Evolutionary conservation across 164 flowering plant species (phyloP).

Genomic region (Cinnamomum micranthum): DNA sequence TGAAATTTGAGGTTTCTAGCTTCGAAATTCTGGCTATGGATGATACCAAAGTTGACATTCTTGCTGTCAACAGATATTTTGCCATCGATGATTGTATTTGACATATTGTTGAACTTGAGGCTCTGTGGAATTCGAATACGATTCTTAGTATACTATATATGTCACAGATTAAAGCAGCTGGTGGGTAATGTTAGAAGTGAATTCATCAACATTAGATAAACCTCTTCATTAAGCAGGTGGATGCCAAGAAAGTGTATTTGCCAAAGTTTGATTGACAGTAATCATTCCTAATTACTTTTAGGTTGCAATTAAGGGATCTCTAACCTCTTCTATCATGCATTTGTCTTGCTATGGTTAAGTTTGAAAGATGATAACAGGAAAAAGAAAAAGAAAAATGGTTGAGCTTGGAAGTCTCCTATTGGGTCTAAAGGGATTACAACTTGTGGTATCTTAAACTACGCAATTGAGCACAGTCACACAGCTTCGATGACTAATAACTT

Average conservation of each 20-base stretch:
- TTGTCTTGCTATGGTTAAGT: not conserved
- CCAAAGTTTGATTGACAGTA: no score
- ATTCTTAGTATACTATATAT: not conserved
- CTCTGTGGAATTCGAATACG: slow-evolving; percentile 23
- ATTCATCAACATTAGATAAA: not conserved
- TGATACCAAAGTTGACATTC: slow-evolving; percentile 55
- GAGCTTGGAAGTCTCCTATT: no score
- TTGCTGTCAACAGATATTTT: slow-evolving; percentile 60
- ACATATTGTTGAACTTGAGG: slow-evolving; percentile 47
- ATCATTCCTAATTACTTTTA: no score
- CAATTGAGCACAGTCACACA: no score
- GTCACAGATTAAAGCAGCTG: not conserved
- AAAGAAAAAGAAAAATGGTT: not conserved
- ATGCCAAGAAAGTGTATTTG: no score
- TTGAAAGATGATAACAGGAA: not conserved
- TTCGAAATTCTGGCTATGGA: slow-evolving; percentile 38
- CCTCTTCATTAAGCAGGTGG: not conserved
- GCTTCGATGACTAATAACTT: no score
- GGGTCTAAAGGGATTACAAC: no score
- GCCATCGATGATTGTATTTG: slow-evolving; percentile 31
- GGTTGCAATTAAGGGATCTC: not conserved
- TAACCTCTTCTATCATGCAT: not conserved
- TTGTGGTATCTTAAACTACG: no score
- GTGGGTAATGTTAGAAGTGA: not conserved
- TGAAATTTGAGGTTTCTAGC: slow-evolving; percentile 36